These are phyloP conservation scores for Chamaecrista fasciculata DNA, from an alignment of 306 rosid species.

Conservation along the genomic window DNA sequence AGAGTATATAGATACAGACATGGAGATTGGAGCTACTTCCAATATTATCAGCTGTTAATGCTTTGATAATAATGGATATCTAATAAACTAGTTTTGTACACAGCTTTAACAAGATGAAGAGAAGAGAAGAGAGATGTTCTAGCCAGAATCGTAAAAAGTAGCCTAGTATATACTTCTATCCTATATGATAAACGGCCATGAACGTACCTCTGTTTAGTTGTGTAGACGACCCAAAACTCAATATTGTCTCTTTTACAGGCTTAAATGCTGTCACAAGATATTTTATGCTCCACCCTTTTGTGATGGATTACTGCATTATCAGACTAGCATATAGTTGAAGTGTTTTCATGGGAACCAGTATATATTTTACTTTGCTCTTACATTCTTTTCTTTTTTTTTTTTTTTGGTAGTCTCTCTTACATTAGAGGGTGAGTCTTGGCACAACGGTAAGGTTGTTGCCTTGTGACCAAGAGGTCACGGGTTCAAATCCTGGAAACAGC, in stretches of 20 bases:
- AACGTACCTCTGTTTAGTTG: neutral
- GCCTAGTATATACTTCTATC: neutral
- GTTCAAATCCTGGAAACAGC: too few relatives aligned
- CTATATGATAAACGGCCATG: neutral
- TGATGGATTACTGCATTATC: neutral
- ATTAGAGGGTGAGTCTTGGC: too few relatives aligned
- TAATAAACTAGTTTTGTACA: slow-evolving; percentile 18
- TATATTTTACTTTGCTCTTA: slow-evolving; percentile 27
- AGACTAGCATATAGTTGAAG: slow-evolving; percentile 20
- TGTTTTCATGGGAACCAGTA: slow-evolving; percentile 14
- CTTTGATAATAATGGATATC: neutral
- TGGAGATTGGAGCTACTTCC: slow-evolving; percentile 15
- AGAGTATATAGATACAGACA: neutral
- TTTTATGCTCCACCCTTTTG: neutral
- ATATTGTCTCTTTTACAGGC: slow-evolving; percentile 6
- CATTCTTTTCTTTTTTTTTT: slow-evolving; percentile 1
- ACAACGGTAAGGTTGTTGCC: too few relatives aligned
- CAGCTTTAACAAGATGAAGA: neutral
- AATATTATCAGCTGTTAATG: neutral
- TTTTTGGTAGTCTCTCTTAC: too few relatives aligned
- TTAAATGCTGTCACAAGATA: slow-evolving; percentile 6
- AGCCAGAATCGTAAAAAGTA: neutral
- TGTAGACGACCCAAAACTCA: slow-evolving; percentile 11
- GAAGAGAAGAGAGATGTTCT: neutral
- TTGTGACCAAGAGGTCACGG: too few relatives aligned